Percentiles rank a stretch among this genome's conserved stretches.
These are phyloP conservation scores for Furcasterigmium sp. DNA, from an alignment of 2,329 filamentous ascomycete genomes.

Conservation along the genomic window DNA sequence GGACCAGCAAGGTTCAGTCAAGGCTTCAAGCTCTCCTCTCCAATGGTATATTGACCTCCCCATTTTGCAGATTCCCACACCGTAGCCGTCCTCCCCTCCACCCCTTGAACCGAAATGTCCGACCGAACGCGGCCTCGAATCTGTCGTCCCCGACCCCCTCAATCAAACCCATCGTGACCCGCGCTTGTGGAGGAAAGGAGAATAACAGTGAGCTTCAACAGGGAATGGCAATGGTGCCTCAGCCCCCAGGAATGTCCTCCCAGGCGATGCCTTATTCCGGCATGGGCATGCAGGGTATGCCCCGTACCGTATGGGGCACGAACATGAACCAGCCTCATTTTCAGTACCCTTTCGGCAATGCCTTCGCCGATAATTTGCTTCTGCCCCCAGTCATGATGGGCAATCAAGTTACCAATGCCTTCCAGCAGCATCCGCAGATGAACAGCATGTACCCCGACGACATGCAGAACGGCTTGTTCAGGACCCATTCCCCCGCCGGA, in stretches of 20 bases:
- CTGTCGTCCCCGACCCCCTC: slow-evolving; percentile 21
- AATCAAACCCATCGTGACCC: slow-evolving; percentile 17
- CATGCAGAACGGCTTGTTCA: background rate
- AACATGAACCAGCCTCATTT: slow-evolving; percentile 2
- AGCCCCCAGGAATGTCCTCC: slow-evolving; percentile 1
- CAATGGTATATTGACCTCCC: slow-evolving; percentile 10
- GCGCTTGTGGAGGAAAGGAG: slow-evolving; percentile 22
- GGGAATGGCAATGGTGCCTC: slow-evolving; percentile 1
- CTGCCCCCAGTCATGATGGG: no score
- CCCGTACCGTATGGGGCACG: slow-evolving; percentile 13
- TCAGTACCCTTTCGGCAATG: no score
- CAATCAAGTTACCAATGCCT: background rate
- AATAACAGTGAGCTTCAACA: slow-evolving; percentile 21
- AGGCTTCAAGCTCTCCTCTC: background rate
- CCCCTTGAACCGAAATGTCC: slow-evolving; percentile 24
- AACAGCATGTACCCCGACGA: background rate
- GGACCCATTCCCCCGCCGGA: no score
- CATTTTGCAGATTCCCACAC: slow-evolving; percentile 23
- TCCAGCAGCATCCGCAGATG: background rate
- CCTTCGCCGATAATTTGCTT: no score
- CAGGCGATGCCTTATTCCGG: background rate
- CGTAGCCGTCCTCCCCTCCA: slow-evolving; percentile 27
- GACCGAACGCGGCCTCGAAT: slow-evolving; percentile 29
- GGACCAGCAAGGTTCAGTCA: background rate
- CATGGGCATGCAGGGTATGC: slow-evolving; percentile 13